A percentile compares a stretch with the other conserved stretches of the same genome.
Evolutionary conservation across 2,329 filamentous ascomycete species (phyloP).

Genomic region (Fusarium sp.): DNA sequence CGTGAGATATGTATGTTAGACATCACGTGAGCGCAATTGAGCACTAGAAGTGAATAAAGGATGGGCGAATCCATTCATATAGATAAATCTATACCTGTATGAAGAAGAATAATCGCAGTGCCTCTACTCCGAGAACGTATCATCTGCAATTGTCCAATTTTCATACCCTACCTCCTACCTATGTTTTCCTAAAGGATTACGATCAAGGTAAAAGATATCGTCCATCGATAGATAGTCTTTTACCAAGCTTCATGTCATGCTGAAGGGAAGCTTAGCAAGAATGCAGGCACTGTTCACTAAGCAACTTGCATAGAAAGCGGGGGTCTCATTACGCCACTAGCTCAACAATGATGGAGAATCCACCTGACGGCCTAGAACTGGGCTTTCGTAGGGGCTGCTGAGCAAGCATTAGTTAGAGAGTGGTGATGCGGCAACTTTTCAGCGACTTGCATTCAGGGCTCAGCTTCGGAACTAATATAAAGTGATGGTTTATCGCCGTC

Average conservation of each 20-base stretch:
- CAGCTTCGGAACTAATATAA: conserved; percentile 27
- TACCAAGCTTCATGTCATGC: conserved; percentile 30
- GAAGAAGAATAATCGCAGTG: not conserved
- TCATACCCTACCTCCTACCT: no score
- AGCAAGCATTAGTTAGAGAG: conserved; percentile 37
- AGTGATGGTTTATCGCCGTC: conserved; percentile 29
- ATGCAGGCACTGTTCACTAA: conserved; percentile 28
- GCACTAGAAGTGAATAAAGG: conserved; percentile 21
- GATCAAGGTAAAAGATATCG: not conserved
- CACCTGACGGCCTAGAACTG: conserved; percentile 13
- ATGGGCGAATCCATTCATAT: conserved; percentile 31
- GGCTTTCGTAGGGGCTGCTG: conserved; percentile 36
- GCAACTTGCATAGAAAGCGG: conserved; percentile 36
- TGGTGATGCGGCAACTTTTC: conserved; percentile 27
- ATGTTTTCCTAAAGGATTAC: not conserved
- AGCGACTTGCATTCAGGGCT: not conserved
- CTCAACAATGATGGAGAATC: conserved; percentile 12
- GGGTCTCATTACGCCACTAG: conserved; percentile 40
- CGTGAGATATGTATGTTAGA: conserved; percentile 23
- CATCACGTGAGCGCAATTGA: conserved; percentile 23
- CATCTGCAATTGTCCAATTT: not conserved
- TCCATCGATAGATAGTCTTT: not conserved
- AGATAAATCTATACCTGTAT: conserved; percentile 29
- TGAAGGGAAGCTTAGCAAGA: conserved; percentile 36
- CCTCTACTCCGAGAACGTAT: not conserved